phyloP scores from a whole-genome alignment of 192 early-diverging fungal genomes.

The Tieghemiomyces parasiticus region DNA sequence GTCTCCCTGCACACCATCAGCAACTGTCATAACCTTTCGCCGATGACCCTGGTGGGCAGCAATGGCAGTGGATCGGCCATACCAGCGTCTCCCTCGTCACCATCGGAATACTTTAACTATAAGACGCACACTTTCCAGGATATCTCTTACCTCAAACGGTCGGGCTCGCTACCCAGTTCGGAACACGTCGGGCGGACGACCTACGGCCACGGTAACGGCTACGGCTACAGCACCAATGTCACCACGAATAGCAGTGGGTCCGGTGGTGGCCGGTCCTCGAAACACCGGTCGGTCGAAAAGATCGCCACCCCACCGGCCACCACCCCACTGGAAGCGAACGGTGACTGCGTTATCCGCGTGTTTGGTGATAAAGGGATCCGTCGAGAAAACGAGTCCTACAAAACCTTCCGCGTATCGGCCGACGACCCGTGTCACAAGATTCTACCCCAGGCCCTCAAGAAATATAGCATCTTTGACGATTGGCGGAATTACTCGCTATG shows the following conservation, averaged over 20 bases:
- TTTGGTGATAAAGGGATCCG: slow-evolving; percentile 61
- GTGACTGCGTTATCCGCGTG: slow-evolving; percentile 43
- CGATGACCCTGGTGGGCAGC: neutral
- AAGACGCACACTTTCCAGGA: slow-evolving; percentile 3
- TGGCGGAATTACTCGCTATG: slow-evolving; percentile 77
- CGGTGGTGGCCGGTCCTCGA: neutral
- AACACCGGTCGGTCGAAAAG: neutral
- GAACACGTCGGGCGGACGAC: no score
- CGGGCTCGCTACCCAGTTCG: neutral
- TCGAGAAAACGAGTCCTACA: slow-evolving; percentile 58
- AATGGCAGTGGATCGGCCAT: neutral
- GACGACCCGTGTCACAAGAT: slow-evolving; percentile 76
- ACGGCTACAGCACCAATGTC: no score
- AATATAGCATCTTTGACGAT: slow-evolving; percentile 79
- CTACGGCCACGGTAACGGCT: no score
- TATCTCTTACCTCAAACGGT: neutral
- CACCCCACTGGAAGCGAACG: slow-evolving; percentile 1
- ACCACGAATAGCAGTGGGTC: neutral
- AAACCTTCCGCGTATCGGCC: slow-evolving; percentile 67
- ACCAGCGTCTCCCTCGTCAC: slow-evolving; percentile 2
- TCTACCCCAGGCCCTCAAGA: slow-evolving; percentile 70
- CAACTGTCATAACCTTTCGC: slow-evolving; percentile 9
- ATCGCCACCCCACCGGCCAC: slow-evolving; percentile 3
- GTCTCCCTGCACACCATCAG: slow-evolving; percentile 3
- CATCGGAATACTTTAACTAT: neutral